Evolutionary conservation across 768 basidiomycete genomes (phyloP).

Genomic region (Antrodiella citrinella): DNA sequence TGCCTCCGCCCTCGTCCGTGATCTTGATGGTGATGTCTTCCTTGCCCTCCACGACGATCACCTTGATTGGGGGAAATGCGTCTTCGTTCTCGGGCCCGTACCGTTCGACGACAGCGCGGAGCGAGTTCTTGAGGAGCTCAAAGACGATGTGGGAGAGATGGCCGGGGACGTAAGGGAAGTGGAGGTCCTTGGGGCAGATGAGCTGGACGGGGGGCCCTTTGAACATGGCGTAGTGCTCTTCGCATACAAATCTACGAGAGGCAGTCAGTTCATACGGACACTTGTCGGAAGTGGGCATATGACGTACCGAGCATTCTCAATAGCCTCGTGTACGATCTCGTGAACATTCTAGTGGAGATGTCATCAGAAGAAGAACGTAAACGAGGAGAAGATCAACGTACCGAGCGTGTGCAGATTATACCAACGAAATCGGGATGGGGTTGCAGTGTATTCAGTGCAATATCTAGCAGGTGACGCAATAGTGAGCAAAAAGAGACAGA

Average conservation of each 20-base stretch:
- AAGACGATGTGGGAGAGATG: slow-evolving; percentile 96
- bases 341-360: slow-evolving; percentile 64
- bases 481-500: not conserved
- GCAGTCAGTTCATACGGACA: too few relatives aligned
- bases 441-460: slow-evolving; percentile 88
- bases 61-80: slow-evolving; percentile 83
- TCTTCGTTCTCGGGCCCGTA: slow-evolving; percentile 78
- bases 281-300: not conserved
- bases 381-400: slow-evolving; percentile 30
- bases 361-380: not conserved
- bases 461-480: too few relatives aligned
- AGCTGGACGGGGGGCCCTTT: slow-evolving; percentile 94
- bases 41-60: slow-evolving; percentile 92
- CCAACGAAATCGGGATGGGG: slow-evolving; percentile 91
- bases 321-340: slow-evolving; percentile 96
- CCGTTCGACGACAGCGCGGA: slow-evolving; percentile 92
- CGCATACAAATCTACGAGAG: slow-evolving; percentile 62
- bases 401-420: slow-evolving; percentile 91
- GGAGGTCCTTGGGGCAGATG: slow-evolving; percentile 80
- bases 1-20: slow-evolving; percentile 94
- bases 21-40: slow-evolving; percentile 99
- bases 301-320: slow-evolving; percentile 75
- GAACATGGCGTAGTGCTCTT: slow-evolving; percentile 93
- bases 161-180: slow-evolving; percentile 92
- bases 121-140: slow-evolving; percentile 94